Percentiles rank a stretch among this genome's conserved stretches.
These are phyloP conservation scores for Plantago major DNA, from an alignment of 257 asterid genomes.

Conservation along the genomic window DNA sequence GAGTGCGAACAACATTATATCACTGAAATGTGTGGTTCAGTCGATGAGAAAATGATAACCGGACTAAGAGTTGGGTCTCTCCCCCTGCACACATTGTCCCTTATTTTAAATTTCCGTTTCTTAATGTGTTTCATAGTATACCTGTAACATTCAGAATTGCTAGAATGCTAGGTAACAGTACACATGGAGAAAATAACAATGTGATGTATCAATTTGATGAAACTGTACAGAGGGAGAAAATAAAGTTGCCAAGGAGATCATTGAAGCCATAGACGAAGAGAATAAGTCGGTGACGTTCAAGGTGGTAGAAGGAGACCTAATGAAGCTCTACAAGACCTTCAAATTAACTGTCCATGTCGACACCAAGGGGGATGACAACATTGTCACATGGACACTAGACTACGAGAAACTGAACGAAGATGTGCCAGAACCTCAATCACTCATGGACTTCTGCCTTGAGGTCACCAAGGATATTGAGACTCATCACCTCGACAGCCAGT, in stretches of 20 bases:
- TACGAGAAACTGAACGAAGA: conserved; percentile 34
- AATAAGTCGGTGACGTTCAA: conserved; percentile 33
- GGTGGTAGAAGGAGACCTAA: conserved; percentile 38
- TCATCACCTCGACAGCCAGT: conserved; percentile 13
- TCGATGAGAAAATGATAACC: no score
- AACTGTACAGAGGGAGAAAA: conserved; percentile 30
- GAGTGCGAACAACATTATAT: no score
- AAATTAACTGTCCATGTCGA: conserved; percentile 22
- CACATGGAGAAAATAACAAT: no score
- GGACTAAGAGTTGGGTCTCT: no score
- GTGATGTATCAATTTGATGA: neutral
- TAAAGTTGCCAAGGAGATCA: conserved; percentile 29
- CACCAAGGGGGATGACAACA: conserved; percentile 25
- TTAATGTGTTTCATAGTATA: no score
- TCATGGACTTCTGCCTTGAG: conserved; percentile 25
- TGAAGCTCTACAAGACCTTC: conserved; percentile 35
- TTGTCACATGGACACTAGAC: conserved; percentile 35
- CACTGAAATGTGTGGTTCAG: no score
- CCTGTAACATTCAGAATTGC: no score
- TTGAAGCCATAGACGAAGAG: conserved; percentile 36
- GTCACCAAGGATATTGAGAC: conserved; percentile 39
- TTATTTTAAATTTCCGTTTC: no score
- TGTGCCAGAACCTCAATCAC: conserved; percentile 28
- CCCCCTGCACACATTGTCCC: no score
- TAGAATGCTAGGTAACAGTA: no score